Evolutionary conservation across 1,284 basidiomycete genomes (phyloP), one percentile per base, ranked within the genome.

Genomic region (Leccinum subspadiceum): DNA sequence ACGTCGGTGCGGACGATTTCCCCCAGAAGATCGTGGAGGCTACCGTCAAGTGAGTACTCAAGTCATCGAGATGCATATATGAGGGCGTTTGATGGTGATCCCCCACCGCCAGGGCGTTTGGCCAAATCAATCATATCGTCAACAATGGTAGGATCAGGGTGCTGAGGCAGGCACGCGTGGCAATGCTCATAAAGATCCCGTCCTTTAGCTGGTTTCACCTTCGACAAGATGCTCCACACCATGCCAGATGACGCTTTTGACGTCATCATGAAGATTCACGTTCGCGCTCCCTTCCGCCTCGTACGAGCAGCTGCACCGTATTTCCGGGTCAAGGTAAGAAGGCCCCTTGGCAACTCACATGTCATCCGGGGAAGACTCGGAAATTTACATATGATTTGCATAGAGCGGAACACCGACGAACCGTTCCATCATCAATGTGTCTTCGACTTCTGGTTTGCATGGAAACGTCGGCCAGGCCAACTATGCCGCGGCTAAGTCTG

Each of bases 181-280:
- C 7, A 17, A 22, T 51, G 5, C 52, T 62, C 41, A 57, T 56
- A 56, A 41, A 44, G 51, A 61, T 57, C 31, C 20, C 53, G 29
- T 37, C 29, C 13, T 31, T 56, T 61, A 87, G 87, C 92, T 58
- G 92, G 92, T 49, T 94, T 94, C 78, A 94, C 93, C 2, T 91
- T 84, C 67, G 92, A 94, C 81, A 87, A 85, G 75, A 94, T 94
- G 93, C 77, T 92, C 48, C 92, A 94, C 77, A 93, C 90, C 3
- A 92, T 88, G 66, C 86, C 89, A 7, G 93, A 94, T 73, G 90
- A 92, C 46, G 84, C 85, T 1, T 94, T 85, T 73, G 89, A 93
- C 66, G 90, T 76, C 65, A 94, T 94, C 71, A 79, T 89, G 76
- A 91, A 90, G 71, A 87, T 93, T 62, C 92, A 93, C 74, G 69